Base-by-base conservation (phyloP, 2,329 filamentous ascomycete species). In the Passalora sequoiae region DNA sequence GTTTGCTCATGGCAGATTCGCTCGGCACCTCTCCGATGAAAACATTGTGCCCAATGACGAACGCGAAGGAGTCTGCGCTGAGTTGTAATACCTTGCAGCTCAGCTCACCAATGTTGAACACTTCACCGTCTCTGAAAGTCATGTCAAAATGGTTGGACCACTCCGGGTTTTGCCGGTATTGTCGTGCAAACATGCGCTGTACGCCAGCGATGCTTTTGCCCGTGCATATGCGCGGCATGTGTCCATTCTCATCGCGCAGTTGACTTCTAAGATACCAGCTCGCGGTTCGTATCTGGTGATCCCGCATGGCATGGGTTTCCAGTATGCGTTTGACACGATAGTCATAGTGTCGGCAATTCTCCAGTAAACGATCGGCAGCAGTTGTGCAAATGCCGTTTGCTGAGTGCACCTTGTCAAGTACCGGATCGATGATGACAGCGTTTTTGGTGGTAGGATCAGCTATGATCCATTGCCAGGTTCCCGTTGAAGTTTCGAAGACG, bases 231-330 rank as follows among this genome's bases (percentile, higher is more conserved):
- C 54, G 50, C 0, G 75, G 72, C 37, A 57, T 62, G 1, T 44
- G 24, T 0, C 59, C 63, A 31, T 72, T 66, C 0, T 42, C 39
- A 6, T 63, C 46, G 0, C 58, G 50, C 0, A 81, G 65, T 2
- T 55, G 59, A 0, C 60, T 58, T 52, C 80, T 76, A 0, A 84
- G 67, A 55, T 82, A 83, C 3, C 69, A 68, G 0, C 78, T 69
- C 0, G 80, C 73, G 0, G 77, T 82, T 20, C 33, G 19, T 17
- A 36, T 36, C 0, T 82, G 49, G 46, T 83, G 78, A 43, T 83
- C 76, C 3, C 77, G 77, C 47, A 81, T 76, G 0, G 69, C 73
- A 56, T 84, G 80, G 0, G 80, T 83, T 51, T 84, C 80, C 2
- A 83, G 67, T 13, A 84, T 76, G 29, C 60, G 64, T 1, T 67